A percentile compares a stretch with the other conserved stretches of the same genome.
Conservation (phyloP, 1,284 basidiomycete species). For the Xanthoconium separans region DNA sequence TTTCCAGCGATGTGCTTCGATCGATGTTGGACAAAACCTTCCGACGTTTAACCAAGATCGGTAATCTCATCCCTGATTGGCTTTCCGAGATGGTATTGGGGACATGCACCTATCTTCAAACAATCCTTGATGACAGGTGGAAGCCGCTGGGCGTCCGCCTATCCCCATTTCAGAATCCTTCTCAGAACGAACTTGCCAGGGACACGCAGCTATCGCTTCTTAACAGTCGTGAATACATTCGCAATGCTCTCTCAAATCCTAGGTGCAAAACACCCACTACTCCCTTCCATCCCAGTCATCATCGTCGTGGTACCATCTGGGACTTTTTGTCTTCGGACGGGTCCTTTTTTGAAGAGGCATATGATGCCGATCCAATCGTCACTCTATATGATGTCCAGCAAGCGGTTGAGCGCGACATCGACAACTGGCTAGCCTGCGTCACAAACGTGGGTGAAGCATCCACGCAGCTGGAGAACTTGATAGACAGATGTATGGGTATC, state of each 20-base stretch:
- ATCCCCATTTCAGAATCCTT: not conserved
- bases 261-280: not conserved
- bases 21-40: constrained; percentile 25
- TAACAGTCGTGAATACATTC: not conserved
- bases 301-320: constrained; percentile 4
- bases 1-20: constrained; percentile 33
- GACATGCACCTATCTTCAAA: not conserved
- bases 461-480: not conserved
- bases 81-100: not conserved
- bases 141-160: not conserved
- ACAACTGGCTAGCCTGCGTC: not conserved
- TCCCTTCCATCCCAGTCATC: not conserved
- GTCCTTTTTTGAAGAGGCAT: constrained; percentile 6
- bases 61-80: not conserved
- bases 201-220: not conserved
- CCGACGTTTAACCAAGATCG: not conserved
- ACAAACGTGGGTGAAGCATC: not conserved
- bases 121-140: not conserved
- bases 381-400: constrained; percentile 12
- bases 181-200: not conserved
- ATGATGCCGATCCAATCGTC: constrained; percentile 10
- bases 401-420: not conserved
- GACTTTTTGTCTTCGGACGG: constrained; percentile 9
- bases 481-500: not conserved
- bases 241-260: not conserved